These are phyloP conservation scores for Myxozyma sirexii DNA, from an alignment of 805 yeast genomes.

Conservation along the genomic window DNA sequence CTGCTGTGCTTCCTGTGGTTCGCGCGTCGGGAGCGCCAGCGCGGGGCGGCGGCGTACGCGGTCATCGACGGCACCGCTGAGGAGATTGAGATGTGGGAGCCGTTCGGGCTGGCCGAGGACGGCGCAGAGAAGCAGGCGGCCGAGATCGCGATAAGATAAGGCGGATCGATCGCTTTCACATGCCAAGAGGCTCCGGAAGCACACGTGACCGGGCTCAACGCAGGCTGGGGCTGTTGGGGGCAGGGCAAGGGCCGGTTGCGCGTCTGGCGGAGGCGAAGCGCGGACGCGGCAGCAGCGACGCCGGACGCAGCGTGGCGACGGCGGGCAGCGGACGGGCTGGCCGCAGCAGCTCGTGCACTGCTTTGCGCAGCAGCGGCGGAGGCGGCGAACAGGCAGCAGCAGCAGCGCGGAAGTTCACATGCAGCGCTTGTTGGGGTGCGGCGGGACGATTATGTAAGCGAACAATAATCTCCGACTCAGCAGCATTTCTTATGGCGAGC, in stretches of 20 bases:
- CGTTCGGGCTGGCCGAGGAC: neutral
- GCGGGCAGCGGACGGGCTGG: neutral
- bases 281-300: neutral
- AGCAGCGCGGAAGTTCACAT: neutral
- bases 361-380: neutral
- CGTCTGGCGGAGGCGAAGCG: no score
- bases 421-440: slow-evolving; percentile 6
- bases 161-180: no score
- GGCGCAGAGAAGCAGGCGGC: neutral
- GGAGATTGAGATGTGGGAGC: slow-evolving; percentile 14
- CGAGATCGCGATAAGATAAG: neutral
- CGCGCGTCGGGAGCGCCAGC: slow-evolving; percentile 16
- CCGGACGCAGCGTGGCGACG: neutral
- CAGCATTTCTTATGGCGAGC: neutral
- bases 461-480: slow-evolving; percentile 1
- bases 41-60: neutral
- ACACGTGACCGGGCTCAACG: no score
- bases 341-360: no score
- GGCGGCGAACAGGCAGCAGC: no score
- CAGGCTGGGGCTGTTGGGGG: no score
- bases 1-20: slow-evolving; percentile 21
- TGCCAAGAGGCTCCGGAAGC: neutral
- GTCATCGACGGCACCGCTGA: neutral
- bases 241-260: no score
- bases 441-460: neutral